Conservation (phyloP, 179 eudicot genomes). For the Beta macrorhiza region DNA sequence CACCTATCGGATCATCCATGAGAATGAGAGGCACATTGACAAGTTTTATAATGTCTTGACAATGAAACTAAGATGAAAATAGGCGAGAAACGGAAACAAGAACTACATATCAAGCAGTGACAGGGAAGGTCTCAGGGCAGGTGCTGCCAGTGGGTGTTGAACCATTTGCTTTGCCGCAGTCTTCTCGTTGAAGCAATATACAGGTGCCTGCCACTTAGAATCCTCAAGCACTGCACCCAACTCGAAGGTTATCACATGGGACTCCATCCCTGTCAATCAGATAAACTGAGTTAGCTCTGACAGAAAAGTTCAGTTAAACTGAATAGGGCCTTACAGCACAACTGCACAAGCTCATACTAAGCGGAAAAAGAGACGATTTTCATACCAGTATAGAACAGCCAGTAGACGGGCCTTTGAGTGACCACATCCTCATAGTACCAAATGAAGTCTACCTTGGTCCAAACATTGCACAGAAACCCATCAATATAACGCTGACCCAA, state of each 20-base stretch:
- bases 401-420: slow-evolving; percentile 63
- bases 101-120: too few species aligned
- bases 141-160: too few species aligned
- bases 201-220: slow-evolving; percentile 69
- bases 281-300: too few species aligned
- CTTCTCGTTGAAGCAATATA: slow-evolving; percentile 48
- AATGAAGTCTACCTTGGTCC: slow-evolving; percentile 72
- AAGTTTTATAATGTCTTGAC: too few species aligned
- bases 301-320: too few species aligned
- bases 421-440: slow-evolving; percentile 71
- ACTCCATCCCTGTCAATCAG: slow-evolving; percentile 36
- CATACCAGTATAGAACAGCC: slow-evolving; percentile 68
- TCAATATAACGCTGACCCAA: slow-evolving; percentile 51
- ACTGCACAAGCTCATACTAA: neutral
- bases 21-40: too few species aligned
- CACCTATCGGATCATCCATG: too few species aligned
- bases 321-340: too few species aligned
- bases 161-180: too few species aligned
- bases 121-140: too few species aligned
- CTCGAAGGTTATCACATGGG: slow-evolving; percentile 73
- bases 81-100: too few species aligned
- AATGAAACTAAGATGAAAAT: too few species aligned
- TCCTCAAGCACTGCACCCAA: slow-evolving; percentile 64
- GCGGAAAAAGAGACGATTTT: neutral
- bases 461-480: slow-evolving; percentile 70